Evolutionary conservation across 768 basidiomycete genomes (phyloP).

Genomic region (Mycena crocata): DNA sequence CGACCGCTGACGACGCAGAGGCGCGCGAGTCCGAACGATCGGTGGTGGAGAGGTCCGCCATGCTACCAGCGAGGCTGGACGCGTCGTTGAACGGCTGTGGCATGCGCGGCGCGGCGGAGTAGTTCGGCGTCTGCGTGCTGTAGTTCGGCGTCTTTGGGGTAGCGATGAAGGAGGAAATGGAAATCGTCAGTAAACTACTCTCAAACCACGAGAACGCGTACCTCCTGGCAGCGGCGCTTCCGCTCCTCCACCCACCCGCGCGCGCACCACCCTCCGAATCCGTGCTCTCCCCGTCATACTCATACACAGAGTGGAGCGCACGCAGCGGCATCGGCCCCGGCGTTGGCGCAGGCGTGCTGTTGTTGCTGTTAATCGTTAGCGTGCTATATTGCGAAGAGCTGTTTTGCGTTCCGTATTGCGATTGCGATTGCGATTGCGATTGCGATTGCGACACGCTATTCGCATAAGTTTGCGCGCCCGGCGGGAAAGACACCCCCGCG

Average conservation of each 20-base stretch:
- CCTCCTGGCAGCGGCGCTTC: too few relatives aligned
- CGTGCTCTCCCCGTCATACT: conserved; percentile 4
- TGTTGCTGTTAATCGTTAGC: too few relatives aligned
- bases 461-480: too few relatives aligned
- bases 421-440: too few relatives aligned
- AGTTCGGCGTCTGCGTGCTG: too few relatives aligned
- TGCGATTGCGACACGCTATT: too few relatives aligned
- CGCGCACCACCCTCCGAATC: background rate
- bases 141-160: too few relatives aligned
- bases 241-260: background rate
- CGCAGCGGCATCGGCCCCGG: conserved; percentile 7
- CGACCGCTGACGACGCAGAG: too few relatives aligned
- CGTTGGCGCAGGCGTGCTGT: background rate
- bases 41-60: conserved; percentile 3
- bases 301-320: background rate
- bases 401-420: background rate
- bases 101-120: too few relatives aligned
- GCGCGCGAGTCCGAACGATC: background rate
- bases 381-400: background rate
- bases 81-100: too few relatives aligned
- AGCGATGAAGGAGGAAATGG: too few relatives aligned
- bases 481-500: conserved; percentile 25
- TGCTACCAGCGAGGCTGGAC: background rate
- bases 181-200: background rate
- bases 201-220: background rate